A percentile compares a stretch with the other conserved stretches of the same genome.
These are phyloP conservation scores for Suillus ampliporus DNA, from an alignment of 768 basidiomycete genomes.

Conservation along the genomic window DNA sequence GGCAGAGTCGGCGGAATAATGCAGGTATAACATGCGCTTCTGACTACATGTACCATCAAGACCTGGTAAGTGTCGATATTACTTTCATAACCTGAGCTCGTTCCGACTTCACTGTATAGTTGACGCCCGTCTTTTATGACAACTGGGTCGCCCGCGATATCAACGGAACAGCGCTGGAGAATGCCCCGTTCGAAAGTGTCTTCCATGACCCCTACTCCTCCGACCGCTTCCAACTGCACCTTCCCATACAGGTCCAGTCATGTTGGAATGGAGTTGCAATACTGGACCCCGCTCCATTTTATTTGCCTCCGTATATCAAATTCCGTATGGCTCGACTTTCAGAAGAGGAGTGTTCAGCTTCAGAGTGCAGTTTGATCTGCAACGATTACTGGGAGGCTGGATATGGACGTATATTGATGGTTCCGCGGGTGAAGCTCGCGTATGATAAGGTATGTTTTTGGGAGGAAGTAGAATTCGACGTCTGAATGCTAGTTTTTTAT, in stretches of 20 bases:
- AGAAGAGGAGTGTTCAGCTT: slow-evolving; percentile 92
- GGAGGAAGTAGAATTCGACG: background rate
- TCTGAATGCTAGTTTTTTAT: slow-evolving; percentile 2
- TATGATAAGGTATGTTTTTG: slow-evolving; percentile 78
- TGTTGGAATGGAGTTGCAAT: slow-evolving; percentile 99
- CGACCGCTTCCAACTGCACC: slow-evolving; percentile 85
- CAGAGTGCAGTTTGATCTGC: slow-evolving; percentile 95
- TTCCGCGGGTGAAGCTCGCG: slow-evolving; percentile 93
- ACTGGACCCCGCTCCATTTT: slow-evolving; percentile 95
- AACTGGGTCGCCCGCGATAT: slow-evolving; percentile 99
- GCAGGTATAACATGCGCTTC: slow-evolving; percentile 98
- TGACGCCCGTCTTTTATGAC: slow-evolving; percentile 94
- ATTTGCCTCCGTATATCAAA: slow-evolving; percentile 84
- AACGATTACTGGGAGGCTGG: slow-evolving; percentile 99
- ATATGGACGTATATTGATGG: slow-evolving; percentile 97
- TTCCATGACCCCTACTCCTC: slow-evolving; percentile 85
- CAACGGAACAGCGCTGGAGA: slow-evolving; percentile 98
- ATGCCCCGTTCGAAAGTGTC: slow-evolving; percentile 93
- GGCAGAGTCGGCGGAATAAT: slow-evolving; percentile 91
- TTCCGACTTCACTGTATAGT: background rate
- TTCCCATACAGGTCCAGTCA: slow-evolving; percentile 95
- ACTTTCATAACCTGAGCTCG: background rate
- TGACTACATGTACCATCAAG: slow-evolving; percentile 99
- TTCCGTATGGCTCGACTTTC: slow-evolving; percentile 95
- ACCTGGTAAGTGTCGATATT: slow-evolving; percentile 61